Conservation (phyloP, 345 rosid species). For the Odontarrhena argentea region DNA sequence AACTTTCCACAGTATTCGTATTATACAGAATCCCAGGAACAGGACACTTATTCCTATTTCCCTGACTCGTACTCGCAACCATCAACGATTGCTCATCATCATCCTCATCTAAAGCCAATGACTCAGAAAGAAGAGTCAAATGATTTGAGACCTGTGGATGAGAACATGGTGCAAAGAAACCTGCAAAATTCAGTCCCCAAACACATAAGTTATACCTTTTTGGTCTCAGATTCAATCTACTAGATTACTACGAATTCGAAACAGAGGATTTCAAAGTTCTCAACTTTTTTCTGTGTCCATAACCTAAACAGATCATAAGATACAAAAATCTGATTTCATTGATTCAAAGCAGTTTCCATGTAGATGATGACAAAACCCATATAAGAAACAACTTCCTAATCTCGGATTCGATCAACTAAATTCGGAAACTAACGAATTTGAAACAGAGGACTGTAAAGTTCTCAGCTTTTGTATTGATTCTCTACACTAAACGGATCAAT, state of each 20-base stretch:
- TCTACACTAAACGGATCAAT: slow-evolving; percentile 28
- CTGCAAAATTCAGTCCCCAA: slow-evolving; percentile 32
- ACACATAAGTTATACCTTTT: neutral
- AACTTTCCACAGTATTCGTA: slow-evolving; percentile 80
- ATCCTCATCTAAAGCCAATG: slow-evolving; percentile 54
- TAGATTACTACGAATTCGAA: neutral
- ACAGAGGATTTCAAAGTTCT: no score
- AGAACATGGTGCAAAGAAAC: slow-evolving; percentile 78
- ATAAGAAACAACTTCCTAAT: no score
- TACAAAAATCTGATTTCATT: no score
- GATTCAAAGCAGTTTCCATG: no score
- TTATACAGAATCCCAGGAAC: slow-evolving; percentile 81
- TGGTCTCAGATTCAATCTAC: slow-evolving; percentile 3
- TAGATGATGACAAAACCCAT: no score
- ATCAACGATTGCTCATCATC: slow-evolving; percentile 44
- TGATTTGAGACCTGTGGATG: slow-evolving; percentile 74
- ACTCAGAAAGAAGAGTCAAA: slow-evolving; percentile 71
- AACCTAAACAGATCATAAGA: no score
- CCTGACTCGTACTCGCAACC: slow-evolving; percentile 33
- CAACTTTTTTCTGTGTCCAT: no score
- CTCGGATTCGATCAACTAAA: no score
- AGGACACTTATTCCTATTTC: slow-evolving; percentile 78
- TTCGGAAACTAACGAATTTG: neutral
- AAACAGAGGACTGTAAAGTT: slow-evolving; percentile 12
- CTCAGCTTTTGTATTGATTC: slow-evolving; percentile 11